phyloP scores from a whole-genome alignment of 1,284 basidiomycete genomes.

The Trichosporon coremiiforme region DNA sequence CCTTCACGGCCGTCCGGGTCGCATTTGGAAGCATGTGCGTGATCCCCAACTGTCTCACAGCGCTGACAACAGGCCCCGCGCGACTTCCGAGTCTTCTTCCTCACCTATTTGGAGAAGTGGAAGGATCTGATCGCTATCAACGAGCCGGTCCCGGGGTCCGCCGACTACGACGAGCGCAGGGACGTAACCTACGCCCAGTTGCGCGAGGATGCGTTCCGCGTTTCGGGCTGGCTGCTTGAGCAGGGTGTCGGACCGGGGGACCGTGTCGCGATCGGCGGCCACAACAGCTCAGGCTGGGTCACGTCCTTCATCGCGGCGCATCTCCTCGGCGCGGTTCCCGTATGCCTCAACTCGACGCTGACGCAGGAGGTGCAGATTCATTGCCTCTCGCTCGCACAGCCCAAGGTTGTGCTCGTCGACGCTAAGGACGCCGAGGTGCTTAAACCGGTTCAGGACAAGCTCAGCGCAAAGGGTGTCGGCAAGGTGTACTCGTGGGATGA shows the following conservation, averaged over 20 bases:
- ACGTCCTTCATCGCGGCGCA: slow-evolving; percentile 41
- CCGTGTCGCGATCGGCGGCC: slow-evolving; percentile 43
- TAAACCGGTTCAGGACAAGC: slow-evolving; percentile 22
- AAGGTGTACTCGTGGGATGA: slow-evolving; percentile 22
- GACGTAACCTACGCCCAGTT: slow-evolving; percentile 29
- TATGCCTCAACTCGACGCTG: slow-evolving; percentile 50
- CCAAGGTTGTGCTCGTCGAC: slow-evolving; percentile 45
- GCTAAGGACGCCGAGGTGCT: slow-evolving; percentile 38
- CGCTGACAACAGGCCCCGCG: slow-evolving; percentile 46
- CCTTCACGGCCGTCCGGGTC: slow-evolving; percentile 36
- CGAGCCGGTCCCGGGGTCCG: slow-evolving; percentile 23
- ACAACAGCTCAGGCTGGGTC: slow-evolving; percentile 38
- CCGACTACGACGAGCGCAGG: slow-evolving; percentile 18
- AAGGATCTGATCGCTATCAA: slow-evolving; percentile 37
- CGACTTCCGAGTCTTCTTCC: slow-evolving; percentile 45
- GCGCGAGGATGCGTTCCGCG: slow-evolving; percentile 30
- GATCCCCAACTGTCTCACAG: neutral
- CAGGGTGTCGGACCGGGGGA: slow-evolving; percentile 39
- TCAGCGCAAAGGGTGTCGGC: slow-evolving; percentile 17
- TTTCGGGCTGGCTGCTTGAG: slow-evolving; percentile 40
- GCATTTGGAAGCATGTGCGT: slow-evolving; percentile 50
- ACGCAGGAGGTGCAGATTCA: slow-evolving; percentile 35
- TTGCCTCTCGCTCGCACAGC: slow-evolving; percentile 39
- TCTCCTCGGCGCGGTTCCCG: slow-evolving; percentile 45
- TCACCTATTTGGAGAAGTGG: slow-evolving; percentile 33